phyloP scores from a whole-genome alignment of 768 basidiomycete species.

The Strobilomyces echinocephalus region DNA sequence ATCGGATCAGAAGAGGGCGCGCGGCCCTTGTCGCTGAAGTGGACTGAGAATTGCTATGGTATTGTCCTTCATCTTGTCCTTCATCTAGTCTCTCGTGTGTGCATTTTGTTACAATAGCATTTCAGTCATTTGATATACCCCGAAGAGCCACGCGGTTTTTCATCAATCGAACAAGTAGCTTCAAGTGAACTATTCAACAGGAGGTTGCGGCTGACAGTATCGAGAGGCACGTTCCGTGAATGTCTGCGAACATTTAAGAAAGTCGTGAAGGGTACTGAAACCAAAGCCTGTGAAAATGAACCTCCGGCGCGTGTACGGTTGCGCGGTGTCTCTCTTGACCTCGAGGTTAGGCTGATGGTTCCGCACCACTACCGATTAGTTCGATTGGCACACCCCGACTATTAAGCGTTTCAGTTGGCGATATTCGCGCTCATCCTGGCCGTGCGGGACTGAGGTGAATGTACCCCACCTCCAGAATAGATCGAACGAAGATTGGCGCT shows the following conservation, averaged over 20 bases:
- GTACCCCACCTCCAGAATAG: slow-evolving; percentile 34
- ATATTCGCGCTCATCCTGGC: not conserved
- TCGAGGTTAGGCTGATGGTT: not conserved
- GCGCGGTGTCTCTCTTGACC: not conserved
- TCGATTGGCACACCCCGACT: slow-evolving; percentile 9
- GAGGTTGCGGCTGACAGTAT: not conserved
- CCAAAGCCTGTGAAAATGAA: not conserved
- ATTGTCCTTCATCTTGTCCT: not conserved
- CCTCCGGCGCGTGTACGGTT: not conserved
- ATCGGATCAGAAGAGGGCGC: slow-evolving; percentile 68
- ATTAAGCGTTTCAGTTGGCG: not conserved
- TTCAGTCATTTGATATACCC: not conserved
- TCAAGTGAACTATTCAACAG: not conserved
- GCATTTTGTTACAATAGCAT: slow-evolving; percentile 5
- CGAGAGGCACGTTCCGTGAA: not conserved
- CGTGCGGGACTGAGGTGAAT: slow-evolving; percentile 23
- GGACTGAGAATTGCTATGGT: slow-evolving; percentile 18
- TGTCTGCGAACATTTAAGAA: not conserved
- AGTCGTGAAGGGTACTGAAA: not conserved
- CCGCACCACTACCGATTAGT: not conserved
- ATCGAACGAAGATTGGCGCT: slow-evolving; percentile 33
- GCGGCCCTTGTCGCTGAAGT: slow-evolving; percentile 64
- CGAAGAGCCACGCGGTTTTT: not conserved
- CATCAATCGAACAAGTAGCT: not conserved
- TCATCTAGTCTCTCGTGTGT: slow-evolving; percentile 1